Conservation (phyloP, 305 asterid genomes). For the Solanum hybrid region DNA sequence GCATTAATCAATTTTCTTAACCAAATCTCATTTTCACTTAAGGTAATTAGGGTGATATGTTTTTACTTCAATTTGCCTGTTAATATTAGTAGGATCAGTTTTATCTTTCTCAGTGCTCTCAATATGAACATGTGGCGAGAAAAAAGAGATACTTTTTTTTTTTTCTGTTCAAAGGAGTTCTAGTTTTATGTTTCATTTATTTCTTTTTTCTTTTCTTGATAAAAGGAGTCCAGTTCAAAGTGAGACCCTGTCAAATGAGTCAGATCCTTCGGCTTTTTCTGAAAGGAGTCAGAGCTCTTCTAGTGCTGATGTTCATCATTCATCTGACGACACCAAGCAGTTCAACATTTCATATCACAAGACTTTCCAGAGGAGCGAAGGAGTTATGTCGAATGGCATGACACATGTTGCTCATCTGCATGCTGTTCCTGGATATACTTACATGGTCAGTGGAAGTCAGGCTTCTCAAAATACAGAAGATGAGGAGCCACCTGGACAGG, state of each 20-base stretch:
- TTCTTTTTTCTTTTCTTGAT: not conserved
- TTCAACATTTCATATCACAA: slow-evolving; percentile 38
- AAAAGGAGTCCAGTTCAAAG: slow-evolving; percentile 77
- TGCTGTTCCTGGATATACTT: slow-evolving; percentile 39
- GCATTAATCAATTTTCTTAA: not conserved
- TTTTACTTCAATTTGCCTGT: not conserved
- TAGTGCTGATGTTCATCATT: slow-evolving; percentile 27
- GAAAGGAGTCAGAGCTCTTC: slow-evolving; percentile 30
- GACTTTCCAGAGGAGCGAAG: slow-evolving; percentile 30
- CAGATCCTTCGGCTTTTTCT: slow-evolving; percentile 59
- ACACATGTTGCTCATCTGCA: slow-evolving; percentile 29
- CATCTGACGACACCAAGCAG: slow-evolving; percentile 22
- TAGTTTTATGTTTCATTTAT: not conserved
- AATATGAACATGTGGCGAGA: not conserved
- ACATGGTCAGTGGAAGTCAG: slow-evolving; percentile 27
- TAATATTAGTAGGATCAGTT: not conserved
- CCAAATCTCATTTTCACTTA: not conserved
- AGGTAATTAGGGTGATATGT: not conserved
- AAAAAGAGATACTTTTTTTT: not conserved
- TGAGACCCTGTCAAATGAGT: slow-evolving; percentile 49
- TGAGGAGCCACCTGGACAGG: slow-evolving; percentile 21
- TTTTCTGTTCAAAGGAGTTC: not conserved
- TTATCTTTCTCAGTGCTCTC: not conserved
- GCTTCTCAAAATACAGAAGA: slow-evolving; percentile 30
- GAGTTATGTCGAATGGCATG: slow-evolving; percentile 27